These are phyloP conservation scores for Setomelanomma holmii DNA, from an alignment of 2,329 filamentous ascomycete species.

Conservation along the genomic window DNA sequence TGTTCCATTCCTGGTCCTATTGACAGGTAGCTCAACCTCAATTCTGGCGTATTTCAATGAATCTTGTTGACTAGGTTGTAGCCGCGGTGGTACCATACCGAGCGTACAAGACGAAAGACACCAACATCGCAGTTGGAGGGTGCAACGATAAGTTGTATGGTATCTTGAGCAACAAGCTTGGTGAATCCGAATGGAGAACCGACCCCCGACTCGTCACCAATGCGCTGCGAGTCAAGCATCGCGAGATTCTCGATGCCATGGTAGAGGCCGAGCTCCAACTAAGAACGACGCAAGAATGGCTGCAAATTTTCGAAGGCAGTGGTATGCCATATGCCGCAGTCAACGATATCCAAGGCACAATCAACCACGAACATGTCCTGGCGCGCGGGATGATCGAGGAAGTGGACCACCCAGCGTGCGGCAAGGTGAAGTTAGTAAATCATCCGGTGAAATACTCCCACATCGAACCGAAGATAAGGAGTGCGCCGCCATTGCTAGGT, in stretches of 20 bases:
- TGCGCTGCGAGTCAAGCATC: constrained; percentile 67
- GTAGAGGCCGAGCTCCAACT: constrained; percentile 77
- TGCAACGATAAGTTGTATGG: constrained; percentile 69
- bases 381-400: constrained; percentile 90
- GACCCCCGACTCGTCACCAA: constrained; percentile 66
- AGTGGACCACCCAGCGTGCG: constrained; percentile 81
- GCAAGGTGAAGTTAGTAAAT: constrained; percentile 85
- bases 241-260: constrained; percentile 75
- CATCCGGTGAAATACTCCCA: constrained; percentile 94
- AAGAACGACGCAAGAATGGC: constrained; percentile 87
- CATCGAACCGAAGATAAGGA: constrained; percentile 75
- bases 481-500: constrained; percentile 80
- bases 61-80: constrained; percentile 51
- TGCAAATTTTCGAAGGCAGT: constrained; percentile 83
- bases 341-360: constrained; percentile 85
- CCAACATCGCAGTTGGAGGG: constrained; percentile 68
- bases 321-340: constrained; percentile 94
- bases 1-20: no score
- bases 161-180: constrained; percentile 64
- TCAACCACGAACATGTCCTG: constrained; percentile 79
- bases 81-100: constrained; percentile 95
- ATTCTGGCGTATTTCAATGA: no score
- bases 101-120: constrained; percentile 72
- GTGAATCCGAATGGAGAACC: constrained; percentile 63
- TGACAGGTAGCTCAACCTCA: no score